Base-by-base conservation (phyloP, 2,329 filamentous ascomycete genomes). In the Ramichloridium luteum region DNA sequence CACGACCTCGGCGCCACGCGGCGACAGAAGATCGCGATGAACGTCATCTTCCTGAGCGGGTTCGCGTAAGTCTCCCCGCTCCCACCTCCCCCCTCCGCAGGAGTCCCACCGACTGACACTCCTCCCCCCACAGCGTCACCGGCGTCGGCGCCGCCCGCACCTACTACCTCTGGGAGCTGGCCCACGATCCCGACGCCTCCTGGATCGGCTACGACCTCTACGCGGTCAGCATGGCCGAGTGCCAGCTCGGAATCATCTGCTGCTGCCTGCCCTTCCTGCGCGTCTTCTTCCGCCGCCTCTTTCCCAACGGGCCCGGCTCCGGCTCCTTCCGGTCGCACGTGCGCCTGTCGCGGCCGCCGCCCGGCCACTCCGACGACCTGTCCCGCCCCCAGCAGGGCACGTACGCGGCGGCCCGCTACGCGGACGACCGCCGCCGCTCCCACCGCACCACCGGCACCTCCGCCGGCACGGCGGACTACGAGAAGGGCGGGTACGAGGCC, bases 1-100 rank as follows among this genome's bases (percentile, higher is more conserved):
- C 55, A 50, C 56, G 16, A 59, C 11, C 48, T 65, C 4, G 52
- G 58, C 18, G 54, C 65, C 20, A 49, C 59, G 4, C 44, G 35
- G 15, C 50, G 54, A 12, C 61, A 65, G 42, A 64, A 61, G 43
- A 37, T 60, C 23, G 58, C 54, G 1, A 41, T 62, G 6, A 58
- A 61, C 23, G 59, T 60, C 20, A 55, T 65, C 4, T 32, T 32
- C 20, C 22, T 12, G 14, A n/a, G 16, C n/a, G 30, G 22, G 12
- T 25, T 27, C n/a, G 12, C 27, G 30, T 32, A 13, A 32, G 20
- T 12, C 11, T 14, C 12, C n/a, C n/a, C 16, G 11, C 17, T 11
- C 18, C 11, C 14, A 4, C 12, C 22, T 13, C 17, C 26, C 30
- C 17, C 11, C 12, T 16, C n/a, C 30, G n/a, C n/a, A n/a, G n/a